Evolutionary conservation across 306 rosid species (phyloP), one percentile per base, ranked within the genome.

Genomic region (Fragaria ananassa): DNA sequence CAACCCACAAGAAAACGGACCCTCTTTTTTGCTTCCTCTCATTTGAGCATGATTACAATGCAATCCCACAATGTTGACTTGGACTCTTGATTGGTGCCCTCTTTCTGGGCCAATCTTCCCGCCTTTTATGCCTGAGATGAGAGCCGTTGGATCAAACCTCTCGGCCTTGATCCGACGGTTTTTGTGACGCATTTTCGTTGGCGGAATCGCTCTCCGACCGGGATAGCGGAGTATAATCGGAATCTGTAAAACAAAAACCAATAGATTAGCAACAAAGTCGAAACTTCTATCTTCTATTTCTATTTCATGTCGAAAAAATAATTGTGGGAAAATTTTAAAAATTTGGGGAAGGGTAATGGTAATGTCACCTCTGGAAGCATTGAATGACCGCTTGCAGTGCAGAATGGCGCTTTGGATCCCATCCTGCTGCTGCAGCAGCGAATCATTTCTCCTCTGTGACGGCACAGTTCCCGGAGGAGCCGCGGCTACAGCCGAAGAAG

Each of bases 391-490:
- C 83, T 96, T 96, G 89, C 99, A 96, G 72, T 96, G 99, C 60
- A 96, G 83, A 75, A 96, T 96, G 78, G 99, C 99, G 56, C 99
- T 87, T 70, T 96, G 99, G 81, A 96, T 96, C 25, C 93, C 97
- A 78, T 96, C 99, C 77, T 96, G 98, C 53, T 96, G 99, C 84
- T 91, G 97, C 80, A 92, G 76, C 45, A 96, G 88, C 2, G 99
- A 96, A 72, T 96, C 99, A 50, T 96, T 98, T 18, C 93, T 86
- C 49, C 98, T 85, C 74, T 83, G 81, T 0, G 98, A 81, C 10
- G 87, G 74, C 46, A 80, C 81, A 0, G 65, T 65, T 21, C 76
- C 87, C 10, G 91, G 4, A 4, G 96, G 91, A 41, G 84, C 88
- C 4, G 89, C 99, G 0, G 90, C 92, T 23, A 84, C 93, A 65